Conservation (phyloP, 208 protist species). For the Vickermania spadyakhi region DNA sequence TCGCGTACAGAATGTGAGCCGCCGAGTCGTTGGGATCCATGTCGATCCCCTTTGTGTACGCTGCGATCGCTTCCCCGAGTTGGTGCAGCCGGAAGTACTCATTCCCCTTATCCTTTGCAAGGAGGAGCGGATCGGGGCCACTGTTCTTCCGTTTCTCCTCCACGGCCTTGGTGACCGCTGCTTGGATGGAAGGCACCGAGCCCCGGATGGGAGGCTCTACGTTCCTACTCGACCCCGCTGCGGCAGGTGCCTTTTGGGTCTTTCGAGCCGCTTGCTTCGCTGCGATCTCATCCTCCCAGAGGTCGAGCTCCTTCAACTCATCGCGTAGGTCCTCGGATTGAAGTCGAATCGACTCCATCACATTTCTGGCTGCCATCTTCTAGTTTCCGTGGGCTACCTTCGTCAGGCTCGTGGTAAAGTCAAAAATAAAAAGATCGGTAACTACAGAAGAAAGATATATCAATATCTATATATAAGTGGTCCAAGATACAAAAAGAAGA, state of each 20-base stretch:
- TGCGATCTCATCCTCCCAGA: slow-evolving; percentile 65
- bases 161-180: slow-evolving; percentile 26
- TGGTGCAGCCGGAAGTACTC: slow-evolving; percentile 69
- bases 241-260: slow-evolving; percentile 15
- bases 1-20: slow-evolving; percentile 78
- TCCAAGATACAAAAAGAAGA: too few relatives aligned
- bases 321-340: slow-evolving; percentile 83
- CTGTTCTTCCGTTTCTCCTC: slow-evolving; percentile 14
- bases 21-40: slow-evolving; percentile 51
- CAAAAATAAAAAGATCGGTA: too few relatives aligned
- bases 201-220: slow-evolving; percentile 68
- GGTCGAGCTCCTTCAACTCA: slow-evolving; percentile 71
- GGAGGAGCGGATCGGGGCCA: slow-evolving; percentile 39
- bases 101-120: slow-evolving; percentile 78
- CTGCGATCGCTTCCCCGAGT: slow-evolving; percentile 60
- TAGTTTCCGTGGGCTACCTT: too few relatives aligned
- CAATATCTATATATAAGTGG: too few relatives aligned
- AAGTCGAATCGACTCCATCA: slow-evolving; percentile 60
- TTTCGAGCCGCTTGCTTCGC: slow-evolving; percentile 27
- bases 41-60: slow-evolving; percentile 79
- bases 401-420: too few relatives aligned
- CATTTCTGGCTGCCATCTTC: slow-evolving; percentile 17
- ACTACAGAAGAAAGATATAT: too few relatives aligned
- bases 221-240: not conserved
- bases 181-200: slow-evolving; percentile 80